Evolutionary conservation across 202 grass and related monocot species (phyloP).

Genomic region (Setaria viridis): DNA sequence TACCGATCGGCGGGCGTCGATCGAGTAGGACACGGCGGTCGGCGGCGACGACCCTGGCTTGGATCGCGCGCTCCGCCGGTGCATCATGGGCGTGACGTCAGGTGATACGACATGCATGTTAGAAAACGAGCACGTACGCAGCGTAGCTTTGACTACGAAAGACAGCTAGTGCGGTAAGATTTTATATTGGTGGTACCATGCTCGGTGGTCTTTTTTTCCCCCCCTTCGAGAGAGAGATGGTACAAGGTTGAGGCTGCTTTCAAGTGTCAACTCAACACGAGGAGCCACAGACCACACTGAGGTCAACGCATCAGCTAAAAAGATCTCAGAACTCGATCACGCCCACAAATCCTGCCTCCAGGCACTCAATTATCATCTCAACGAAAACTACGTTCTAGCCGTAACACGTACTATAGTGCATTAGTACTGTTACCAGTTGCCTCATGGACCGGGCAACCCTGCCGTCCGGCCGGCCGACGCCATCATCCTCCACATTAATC

Average conservation of each 20-base stretch:
- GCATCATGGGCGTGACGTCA: background rate
- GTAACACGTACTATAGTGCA: background rate
- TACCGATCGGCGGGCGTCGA: background rate
- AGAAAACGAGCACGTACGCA: background rate
- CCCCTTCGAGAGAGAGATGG: background rate
- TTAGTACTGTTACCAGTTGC: background rate
- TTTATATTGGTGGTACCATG: background rate
- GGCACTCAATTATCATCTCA: background rate
- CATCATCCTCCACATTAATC: constrained; percentile 40
- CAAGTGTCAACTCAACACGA: background rate
- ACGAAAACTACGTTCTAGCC: background rate
- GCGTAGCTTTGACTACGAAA: background rate
- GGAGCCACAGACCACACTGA: background rate
- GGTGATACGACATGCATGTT: background rate
- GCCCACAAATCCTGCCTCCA: background rate
- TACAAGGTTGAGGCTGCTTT: background rate
- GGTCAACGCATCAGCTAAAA: background rate
- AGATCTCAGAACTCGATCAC: background rate
- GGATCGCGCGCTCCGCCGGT: background rate
- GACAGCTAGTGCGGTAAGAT: background rate
- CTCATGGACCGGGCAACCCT: constrained; percentile 13
- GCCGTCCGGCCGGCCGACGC: constrained; percentile 15
- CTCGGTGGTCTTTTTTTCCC: background rate
- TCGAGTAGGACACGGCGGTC: background rate
- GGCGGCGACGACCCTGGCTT: background rate